These are phyloP conservation scores for Porphyra umbilicalis DNA, from an alignment of 31 red algal species.

Conservation along the genomic window DNA sequence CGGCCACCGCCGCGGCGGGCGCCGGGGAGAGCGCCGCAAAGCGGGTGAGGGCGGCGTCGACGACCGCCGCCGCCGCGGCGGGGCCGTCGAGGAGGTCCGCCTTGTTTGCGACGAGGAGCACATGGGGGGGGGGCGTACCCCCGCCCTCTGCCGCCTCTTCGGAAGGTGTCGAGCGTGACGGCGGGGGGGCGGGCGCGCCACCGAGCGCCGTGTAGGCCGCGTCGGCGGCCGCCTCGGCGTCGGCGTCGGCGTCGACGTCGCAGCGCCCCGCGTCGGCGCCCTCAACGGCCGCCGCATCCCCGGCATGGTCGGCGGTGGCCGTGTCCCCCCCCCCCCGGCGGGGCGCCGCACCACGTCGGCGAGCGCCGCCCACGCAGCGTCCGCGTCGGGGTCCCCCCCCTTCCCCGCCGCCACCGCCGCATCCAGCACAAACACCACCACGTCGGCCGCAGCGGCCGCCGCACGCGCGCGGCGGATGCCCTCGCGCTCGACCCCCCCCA, in stretches of 20 bases:
- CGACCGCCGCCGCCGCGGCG: neutral
- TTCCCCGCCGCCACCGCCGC: constrained; percentile 22
- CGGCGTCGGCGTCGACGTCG: neutral
- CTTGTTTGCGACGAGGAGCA: neutral
- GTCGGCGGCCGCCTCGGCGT: neutral
- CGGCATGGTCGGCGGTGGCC: too few relatives aligned
- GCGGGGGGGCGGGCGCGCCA: neutral
- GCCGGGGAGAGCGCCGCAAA: neutral
- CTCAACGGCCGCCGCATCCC: neutral
- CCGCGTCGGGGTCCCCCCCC: neutral
- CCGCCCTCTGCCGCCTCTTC: neutral
- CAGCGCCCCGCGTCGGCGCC: neutral
- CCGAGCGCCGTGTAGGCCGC: neutral
- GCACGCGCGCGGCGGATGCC: constrained; percentile 73
- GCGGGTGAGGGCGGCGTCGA: neutral
- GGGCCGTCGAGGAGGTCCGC: neutral
- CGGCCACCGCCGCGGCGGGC: constrained; percentile 9
- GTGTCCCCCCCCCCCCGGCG: too few relatives aligned
- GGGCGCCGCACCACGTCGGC: neutral
- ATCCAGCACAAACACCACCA: constrained; percentile 69
- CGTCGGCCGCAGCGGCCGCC: constrained; percentile 31
- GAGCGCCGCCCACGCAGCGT: neutral
- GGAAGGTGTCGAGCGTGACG: neutral
- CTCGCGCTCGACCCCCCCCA: constrained; percentile 57
- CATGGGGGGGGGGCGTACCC: neutral